Evolutionary conservation across 345 rosid genomes (phyloP).

Genomic region (Bretschneidera sinensis): DNA sequence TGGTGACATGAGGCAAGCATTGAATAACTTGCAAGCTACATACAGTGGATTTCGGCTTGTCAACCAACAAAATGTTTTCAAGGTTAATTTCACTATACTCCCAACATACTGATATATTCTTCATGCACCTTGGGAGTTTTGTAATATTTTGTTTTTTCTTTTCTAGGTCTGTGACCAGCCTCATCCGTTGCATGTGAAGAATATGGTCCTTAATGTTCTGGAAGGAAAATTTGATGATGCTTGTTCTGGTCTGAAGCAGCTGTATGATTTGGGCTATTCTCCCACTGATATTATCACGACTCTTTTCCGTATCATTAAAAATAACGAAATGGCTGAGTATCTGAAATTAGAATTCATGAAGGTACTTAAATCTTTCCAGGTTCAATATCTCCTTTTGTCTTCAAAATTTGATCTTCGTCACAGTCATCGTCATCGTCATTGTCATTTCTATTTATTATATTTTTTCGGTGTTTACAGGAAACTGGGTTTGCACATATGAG

Average conservation of each 20-base stretch:
- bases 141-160: constrained; percentile 3
- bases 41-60: constrained; percentile 87
- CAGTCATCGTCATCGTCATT: background rate
- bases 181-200: constrained; percentile 92
- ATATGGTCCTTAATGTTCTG: constrained; percentile 72
- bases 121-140: constrained; percentile 3
- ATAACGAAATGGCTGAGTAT: constrained; percentile 88
- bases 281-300: constrained; percentile 97
- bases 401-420: background rate
- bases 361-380: constrained; percentile 27
- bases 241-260: constrained; percentile 83
- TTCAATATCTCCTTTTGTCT: background rate
- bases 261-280: constrained; percentile 87
- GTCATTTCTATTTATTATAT: too few relatives aligned
- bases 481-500: constrained; percentile 97
- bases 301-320: constrained; percentile 84
- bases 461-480: constrained; percentile 49
- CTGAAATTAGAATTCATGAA: constrained; percentile 95
- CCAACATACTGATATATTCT: constrained; percentile 1
- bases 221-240: constrained; percentile 89
- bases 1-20: constrained; percentile 99
- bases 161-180: constrained; percentile 95
- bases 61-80: constrained; percentile 94
- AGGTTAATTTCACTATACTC: constrained; percentile 37
- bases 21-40: constrained; percentile 96